Percentiles rank a stretch among this genome's conserved stretches.
Evolutionary conservation across 1,139 yeast genomes (phyloP).

Genomic region (Taphrina communis): DNA sequence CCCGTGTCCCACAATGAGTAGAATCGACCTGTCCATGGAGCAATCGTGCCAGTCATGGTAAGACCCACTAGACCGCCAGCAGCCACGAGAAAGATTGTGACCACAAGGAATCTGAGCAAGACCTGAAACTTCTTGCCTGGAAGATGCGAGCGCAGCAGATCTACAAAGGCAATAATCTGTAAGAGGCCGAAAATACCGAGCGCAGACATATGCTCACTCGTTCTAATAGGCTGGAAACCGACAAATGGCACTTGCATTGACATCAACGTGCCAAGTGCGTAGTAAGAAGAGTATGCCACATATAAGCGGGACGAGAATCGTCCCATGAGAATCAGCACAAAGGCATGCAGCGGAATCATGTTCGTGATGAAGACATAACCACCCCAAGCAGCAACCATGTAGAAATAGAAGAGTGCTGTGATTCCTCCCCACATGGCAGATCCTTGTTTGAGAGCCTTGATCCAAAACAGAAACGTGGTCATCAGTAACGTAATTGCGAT

Average conservation of each 20-base stretch:
- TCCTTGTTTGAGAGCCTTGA: constrained; percentile 88
- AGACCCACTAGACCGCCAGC: constrained; percentile 73
- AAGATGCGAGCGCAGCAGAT: constrained; percentile 75
- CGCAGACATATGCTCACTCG: constrained; percentile 98
- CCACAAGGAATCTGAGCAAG: constrained; percentile 64
- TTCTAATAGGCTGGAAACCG: constrained; percentile 93
- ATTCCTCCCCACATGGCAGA: constrained; percentile 82
- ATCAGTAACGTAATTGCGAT: constrained; percentile 94
- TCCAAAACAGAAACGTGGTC: constrained; percentile 97
- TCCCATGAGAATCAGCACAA: constrained; percentile 91
- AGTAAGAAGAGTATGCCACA: constrained; percentile 95
- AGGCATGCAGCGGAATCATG: constrained; percentile 93
- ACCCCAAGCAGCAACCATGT: constrained; percentile 99
- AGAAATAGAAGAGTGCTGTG: constrained; percentile 88
- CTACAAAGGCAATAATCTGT: constrained; percentile 87
- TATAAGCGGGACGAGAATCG: constrained; percentile 83
- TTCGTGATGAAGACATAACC: constrained; percentile 98
- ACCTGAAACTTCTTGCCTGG: constrained; percentile 76
- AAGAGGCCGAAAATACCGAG: constrained; percentile 94
- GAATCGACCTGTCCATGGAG: constrained; percentile 99
- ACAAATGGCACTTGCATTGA: constrained; percentile 99
- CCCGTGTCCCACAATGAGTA: constrained; percentile 98
- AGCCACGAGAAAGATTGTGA: constrained; percentile 65
- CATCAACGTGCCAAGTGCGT: constrained; percentile 91
- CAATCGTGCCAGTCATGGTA: constrained; percentile 90